These are phyloP conservation scores for Dothiorella sarmentorum DNA, from an alignment of 2,329 filamentous ascomycete species.

Conservation along the genomic window DNA sequence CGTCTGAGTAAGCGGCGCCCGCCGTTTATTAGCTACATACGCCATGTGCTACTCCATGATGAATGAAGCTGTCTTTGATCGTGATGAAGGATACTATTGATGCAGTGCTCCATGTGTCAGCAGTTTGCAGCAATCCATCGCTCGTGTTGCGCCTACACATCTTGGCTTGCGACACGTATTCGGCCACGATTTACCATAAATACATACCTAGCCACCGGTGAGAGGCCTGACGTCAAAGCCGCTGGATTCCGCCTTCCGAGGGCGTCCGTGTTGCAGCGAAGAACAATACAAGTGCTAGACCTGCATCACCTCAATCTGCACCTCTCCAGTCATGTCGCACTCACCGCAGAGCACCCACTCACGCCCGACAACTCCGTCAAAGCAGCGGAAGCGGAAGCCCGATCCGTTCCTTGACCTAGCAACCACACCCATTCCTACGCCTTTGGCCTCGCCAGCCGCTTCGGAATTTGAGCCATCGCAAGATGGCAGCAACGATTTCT, in stretches of 20 bases:
- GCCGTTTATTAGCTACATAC: too few species aligned
- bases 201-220: not conserved
- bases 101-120: too few species aligned
- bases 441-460: slow-evolving; percentile 25
- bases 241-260: not conserved
- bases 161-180: slow-evolving; percentile 7
- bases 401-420: slow-evolving; percentile 34
- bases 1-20: slow-evolving; percentile 3
- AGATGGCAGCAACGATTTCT: slow-evolving; percentile 24
- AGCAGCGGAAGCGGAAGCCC: slow-evolving; percentile 10
- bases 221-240: not conserved
- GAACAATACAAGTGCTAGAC: not conserved
- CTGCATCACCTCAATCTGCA: not conserved
- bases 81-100: too few species aligned
- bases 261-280: not conserved
- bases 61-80: too few species aligned
- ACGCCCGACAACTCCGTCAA: not conserved
- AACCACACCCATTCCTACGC: slow-evolving; percentile 24
- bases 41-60: too few species aligned
- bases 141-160: too few species aligned
- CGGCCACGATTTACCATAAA: not conserved
- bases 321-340: not conserved
- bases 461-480: not conserved
- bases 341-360: not conserved
- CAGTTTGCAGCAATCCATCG: not conserved